A percentile compares a stretch with the other conserved stretches of the same genome.
Evolutionary conservation across 2,329 filamentous ascomycete species (phyloP).

Genomic region (Clarireedia paspali): DNA sequence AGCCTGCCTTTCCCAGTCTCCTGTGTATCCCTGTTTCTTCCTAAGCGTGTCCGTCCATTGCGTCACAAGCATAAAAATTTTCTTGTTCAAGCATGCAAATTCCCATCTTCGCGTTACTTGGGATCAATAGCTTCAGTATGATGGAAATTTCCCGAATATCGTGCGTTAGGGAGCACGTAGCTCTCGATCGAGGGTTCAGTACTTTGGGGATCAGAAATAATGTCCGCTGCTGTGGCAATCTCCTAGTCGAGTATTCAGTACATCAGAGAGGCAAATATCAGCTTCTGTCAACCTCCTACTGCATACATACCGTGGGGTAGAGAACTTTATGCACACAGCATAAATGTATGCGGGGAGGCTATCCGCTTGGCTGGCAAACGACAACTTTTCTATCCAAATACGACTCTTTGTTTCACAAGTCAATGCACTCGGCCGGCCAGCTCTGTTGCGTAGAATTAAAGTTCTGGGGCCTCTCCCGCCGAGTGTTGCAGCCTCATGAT

Average conservation of each 20-base stretch:
- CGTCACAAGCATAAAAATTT: not conserved
- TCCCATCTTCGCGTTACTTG: not conserved
- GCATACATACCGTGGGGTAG: not conserved
- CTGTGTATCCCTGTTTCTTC: not conserved
- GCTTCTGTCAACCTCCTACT: not conserved
- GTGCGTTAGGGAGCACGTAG: not conserved
- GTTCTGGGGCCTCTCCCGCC: not conserved
- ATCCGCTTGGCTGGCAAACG: not conserved
- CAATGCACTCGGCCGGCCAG: not conserved
- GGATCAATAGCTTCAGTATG: not conserved
- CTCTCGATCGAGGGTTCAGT: not conserved
- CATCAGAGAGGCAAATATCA: not conserved
- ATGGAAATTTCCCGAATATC: not conserved
- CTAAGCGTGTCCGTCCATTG: not conserved
- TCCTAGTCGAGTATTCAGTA: not conserved
- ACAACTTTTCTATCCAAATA: not conserved
- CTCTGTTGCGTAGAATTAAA: not conserved
- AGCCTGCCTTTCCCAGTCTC: too few species aligned
- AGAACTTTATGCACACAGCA: not conserved
- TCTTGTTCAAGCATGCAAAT: not conserved
- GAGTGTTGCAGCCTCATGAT: not conserved
- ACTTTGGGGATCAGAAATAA: conserved; percentile 1
- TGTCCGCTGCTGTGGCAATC: not conserved
- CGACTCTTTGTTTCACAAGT: not conserved
- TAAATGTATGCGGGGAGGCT: conserved; percentile 1